These are phyloP conservation scores for Nemania bipapillata DNA, from an alignment of 2,329 filamentous ascomycete genomes.

Conservation along the genomic window DNA sequence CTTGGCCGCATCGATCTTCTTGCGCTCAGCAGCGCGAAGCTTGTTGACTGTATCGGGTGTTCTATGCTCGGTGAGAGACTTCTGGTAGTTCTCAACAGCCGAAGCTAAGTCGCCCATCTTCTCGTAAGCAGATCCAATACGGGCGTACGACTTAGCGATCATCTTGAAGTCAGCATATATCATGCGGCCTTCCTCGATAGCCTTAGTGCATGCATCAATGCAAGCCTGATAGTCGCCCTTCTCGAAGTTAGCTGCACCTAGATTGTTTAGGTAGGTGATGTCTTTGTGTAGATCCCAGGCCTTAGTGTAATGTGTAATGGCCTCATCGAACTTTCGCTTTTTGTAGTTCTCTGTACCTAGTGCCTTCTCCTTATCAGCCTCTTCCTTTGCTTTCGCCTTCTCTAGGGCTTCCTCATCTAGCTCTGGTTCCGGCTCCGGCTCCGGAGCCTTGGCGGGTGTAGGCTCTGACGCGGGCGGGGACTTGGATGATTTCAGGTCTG, in stretches of 20 bases:
- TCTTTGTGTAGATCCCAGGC: slow-evolving; percentile 96
- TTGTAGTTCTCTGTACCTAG: slow-evolving; percentile 96
- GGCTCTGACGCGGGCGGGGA: slow-evolving; percentile 65
- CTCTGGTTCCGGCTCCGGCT: slow-evolving; percentile 72
- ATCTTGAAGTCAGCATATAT: slow-evolving; percentile 97
- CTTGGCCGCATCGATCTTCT: slow-evolving; percentile 79
- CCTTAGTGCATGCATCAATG: slow-evolving; percentile 87
- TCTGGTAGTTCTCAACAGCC: slow-evolving; percentile 90
- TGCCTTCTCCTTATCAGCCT: slow-evolving; percentile 93
- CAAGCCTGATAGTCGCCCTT: slow-evolving; percentile 92
- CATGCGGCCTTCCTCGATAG: slow-evolving; percentile 87
- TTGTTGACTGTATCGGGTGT: slow-evolving; percentile 94
- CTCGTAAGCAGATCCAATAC: slow-evolving; percentile 94
- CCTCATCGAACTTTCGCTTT: slow-evolving; percentile 95
- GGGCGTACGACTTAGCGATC: slow-evolving; percentile 96
- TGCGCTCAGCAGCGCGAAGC: slow-evolving; percentile 88
- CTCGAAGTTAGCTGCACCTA: slow-evolving; percentile 92
- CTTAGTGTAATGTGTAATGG: slow-evolving; percentile 92
- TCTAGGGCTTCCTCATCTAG: slow-evolving; percentile 85
- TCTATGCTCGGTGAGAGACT: slow-evolving; percentile 94
- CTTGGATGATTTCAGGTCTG: slow-evolving; percentile 65
- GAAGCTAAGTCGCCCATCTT: slow-evolving; percentile 81
- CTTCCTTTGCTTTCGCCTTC: slow-evolving; percentile 90
- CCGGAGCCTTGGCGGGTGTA: slow-evolving; percentile 57
- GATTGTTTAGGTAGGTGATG: slow-evolving; percentile 96